These are phyloP conservation scores for Cucumis sativus DNA, from an alignment of 306 rosid genomes.

Conservation along the genomic window DNA sequence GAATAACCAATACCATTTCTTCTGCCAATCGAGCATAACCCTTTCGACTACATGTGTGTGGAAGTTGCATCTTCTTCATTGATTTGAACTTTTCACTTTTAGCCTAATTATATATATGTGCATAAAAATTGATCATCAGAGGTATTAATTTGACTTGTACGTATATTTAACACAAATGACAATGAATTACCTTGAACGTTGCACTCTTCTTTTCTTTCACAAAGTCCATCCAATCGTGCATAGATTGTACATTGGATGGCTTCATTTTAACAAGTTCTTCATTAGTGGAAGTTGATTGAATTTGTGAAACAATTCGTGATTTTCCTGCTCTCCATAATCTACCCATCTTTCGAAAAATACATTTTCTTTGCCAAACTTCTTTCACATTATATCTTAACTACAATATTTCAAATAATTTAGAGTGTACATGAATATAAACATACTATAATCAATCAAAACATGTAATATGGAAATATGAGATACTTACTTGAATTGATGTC, in stretches of 20 bases:
- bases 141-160: no score
- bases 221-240: no score
- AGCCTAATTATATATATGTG: neutral
- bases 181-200: no score
- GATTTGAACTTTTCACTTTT: neutral
- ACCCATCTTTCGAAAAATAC: neutral
- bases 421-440: no score
- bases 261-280: neutral
- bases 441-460: neutral
- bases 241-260: no score
- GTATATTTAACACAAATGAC: no score
- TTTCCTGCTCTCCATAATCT: neutral
- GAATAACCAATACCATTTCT: neutral
- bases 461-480: neutral
- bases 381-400: neutral
- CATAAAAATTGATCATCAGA: neutral
- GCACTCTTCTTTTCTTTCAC: no score
- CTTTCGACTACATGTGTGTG: neutral
- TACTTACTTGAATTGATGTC: neutral
- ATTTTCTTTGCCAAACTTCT: neutral
- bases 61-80: neutral
- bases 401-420: neutral
- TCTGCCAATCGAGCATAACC: neutral
- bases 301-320: neutral
- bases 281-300: neutral